Conservation (phyloP, 805 yeast species). For the Cyberlindnera euphorbiiphila region DNA sequence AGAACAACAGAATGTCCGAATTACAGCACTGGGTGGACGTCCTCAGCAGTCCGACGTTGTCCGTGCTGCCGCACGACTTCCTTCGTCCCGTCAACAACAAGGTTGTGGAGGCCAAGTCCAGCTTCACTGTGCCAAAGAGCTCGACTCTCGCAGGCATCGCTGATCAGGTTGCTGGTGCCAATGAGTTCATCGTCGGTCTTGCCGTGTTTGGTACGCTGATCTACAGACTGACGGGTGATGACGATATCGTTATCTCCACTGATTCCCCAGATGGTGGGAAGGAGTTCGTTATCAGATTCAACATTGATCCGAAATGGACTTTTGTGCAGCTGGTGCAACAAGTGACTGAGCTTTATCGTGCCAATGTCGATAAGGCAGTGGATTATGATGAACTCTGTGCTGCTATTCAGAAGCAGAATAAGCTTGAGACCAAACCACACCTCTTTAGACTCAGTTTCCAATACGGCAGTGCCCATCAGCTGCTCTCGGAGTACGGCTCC, state of each 20-base stretch:
- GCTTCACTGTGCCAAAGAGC: conserved; percentile 32
- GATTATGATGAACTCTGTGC: conserved; percentile 55
- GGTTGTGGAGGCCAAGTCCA: conserved; percentile 56
- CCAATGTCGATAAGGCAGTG: conserved; percentile 31
- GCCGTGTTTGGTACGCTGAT: conserved; percentile 68
- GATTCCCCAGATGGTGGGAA: conserved; percentile 38
- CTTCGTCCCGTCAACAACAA: conserved; percentile 70
- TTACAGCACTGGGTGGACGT: conserved; percentile 58
- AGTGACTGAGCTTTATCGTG: conserved; percentile 39
- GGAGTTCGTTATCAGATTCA: conserved; percentile 61
- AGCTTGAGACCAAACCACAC: conserved; percentile 55
- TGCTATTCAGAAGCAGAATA: conserved; percentile 44
- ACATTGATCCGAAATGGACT: conserved; percentile 48
- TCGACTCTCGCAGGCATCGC: conserved; percentile 21
- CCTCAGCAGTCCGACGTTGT: conserved; percentile 77
- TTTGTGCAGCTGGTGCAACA: conserved; percentile 50
- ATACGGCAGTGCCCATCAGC: conserved; percentile 32
- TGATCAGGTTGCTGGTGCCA: conserved; percentile 24
- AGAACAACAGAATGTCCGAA: conserved; percentile 18
- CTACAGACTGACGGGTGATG: conserved; percentile 87
- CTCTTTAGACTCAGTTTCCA: conserved; percentile 57
- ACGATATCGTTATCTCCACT: conserved; percentile 85
- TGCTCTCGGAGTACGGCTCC: conserved; percentile 40
- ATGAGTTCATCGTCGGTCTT: conserved; percentile 49
- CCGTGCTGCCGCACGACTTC: conserved; percentile 85